Conservation (phyloP, 2,329 filamentous ascomycete species). For the Nectriaceae sp. region DNA sequence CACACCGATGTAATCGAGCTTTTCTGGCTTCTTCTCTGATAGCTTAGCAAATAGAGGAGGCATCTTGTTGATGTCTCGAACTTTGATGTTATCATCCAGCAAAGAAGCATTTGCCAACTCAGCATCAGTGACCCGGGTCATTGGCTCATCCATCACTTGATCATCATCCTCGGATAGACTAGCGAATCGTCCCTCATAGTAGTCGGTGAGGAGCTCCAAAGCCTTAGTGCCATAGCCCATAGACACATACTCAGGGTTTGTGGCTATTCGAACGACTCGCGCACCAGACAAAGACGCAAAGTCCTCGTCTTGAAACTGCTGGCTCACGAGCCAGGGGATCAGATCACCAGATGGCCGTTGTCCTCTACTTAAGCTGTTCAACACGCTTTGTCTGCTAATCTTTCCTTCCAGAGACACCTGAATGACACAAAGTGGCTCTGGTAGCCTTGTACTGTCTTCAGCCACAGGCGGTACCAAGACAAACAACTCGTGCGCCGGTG, state of each 20-base stretch:
- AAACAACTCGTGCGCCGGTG: constrained; percentile 93
- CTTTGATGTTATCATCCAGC: constrained; percentile 83
- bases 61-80: constrained; percentile 88
- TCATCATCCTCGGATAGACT: constrained; percentile 74
- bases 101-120: constrained; percentile 77
- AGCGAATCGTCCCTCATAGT: constrained; percentile 92
- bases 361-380: constrained; percentile 86
- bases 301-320: constrained; percentile 97
- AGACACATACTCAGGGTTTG: constrained; percentile 86
- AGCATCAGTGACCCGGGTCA: constrained; percentile 78
- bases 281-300: constrained; percentile 93
- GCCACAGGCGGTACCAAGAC: constrained; percentile 87
- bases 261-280: constrained; percentile 90
- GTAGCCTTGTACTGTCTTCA: constrained; percentile 75
- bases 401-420: constrained; percentile 93
- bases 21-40: constrained; percentile 75
- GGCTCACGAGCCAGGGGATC: constrained; percentile 96
- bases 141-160: constrained; percentile 56
- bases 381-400: constrained; percentile 89
- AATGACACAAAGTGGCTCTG: constrained; percentile 91
- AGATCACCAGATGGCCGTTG: constrained; percentile 88
- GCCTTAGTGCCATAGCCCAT: constrained; percentile 96
- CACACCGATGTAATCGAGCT: constrained; percentile 90
- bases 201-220: constrained; percentile 83
- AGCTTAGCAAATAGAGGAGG: constrained; percentile 90